Base-by-base conservation (phyloP, 805 yeast genomes). In the Cyberlindnera mississippiensis region DNA sequence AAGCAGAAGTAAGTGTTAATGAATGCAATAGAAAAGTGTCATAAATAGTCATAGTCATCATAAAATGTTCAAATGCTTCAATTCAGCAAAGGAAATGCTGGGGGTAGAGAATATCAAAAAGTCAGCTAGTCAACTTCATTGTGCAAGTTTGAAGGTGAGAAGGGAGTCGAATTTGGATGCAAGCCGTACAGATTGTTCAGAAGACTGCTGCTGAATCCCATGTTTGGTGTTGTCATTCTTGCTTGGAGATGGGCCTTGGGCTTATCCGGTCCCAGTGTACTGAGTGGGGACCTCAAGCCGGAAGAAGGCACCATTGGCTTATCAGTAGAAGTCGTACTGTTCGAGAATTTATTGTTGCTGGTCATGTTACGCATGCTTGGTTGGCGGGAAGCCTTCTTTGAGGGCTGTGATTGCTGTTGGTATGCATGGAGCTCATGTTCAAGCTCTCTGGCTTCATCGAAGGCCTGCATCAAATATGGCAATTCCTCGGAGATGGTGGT, bases 391-490 rank as follows among this genome's bases (percentile, higher is more conserved):
- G 37, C 28, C 18, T 24, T 18, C 33, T 28, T 28, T 22, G 34
- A 13, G 11, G 34, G 28, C 9, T 28, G 26, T 4, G 27, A 14
- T 24, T 33, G 24, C 12, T 42, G 24, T 35, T 49, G 49, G 24
- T 52, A 54, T 2, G 42, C 38, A 1, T 55, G 44, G 12, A 71
- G 49, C 42, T 79, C 86, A 48, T 74, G 73, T 42, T 78, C 83
- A 13, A 78, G 62, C 28, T 69, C 73, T 48, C 71, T 76, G 3
- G 82, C 84, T 45, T 78, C 76, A 56, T 77, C 73, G 54, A 82
- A 83, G 14, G 87, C 89, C 17, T 76, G 68, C 72, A 82, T 67
- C 53, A 83, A 60, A 44, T 72, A 73, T 1, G 91, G 91, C 46
- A 83, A 57, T 55, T 82, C 85, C 37, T 79, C 83, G 2, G 80